Evolutionary conservation across 176 grass and related monocot species (phyloP).

Genomic region (Pontederia crassipes): DNA sequence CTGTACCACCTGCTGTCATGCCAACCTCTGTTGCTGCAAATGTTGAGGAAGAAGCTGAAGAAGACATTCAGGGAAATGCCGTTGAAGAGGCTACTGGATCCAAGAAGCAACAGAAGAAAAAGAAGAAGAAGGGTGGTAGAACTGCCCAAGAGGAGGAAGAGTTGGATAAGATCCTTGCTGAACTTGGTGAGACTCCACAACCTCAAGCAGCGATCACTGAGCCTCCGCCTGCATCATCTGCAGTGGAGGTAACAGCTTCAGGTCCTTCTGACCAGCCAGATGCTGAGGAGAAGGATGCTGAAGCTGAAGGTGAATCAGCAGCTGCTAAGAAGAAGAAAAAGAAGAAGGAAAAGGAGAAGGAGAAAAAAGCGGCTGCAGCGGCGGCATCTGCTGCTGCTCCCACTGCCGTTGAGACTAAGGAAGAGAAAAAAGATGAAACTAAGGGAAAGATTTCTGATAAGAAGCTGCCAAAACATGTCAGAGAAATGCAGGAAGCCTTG

Average conservation of each 20-base stretch:
- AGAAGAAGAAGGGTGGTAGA: constrained; percentile 45
- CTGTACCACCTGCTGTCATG: neutral
- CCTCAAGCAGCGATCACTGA: neutral
- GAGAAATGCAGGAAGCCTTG: constrained; percentile 81
- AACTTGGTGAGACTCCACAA: constrained; percentile 25
- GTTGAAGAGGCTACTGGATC: constrained; percentile 24
- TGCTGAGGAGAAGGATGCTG: constrained; percentile 46
- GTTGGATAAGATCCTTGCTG: constrained; percentile 47
- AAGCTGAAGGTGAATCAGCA: constrained; percentile 53
- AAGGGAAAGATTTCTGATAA: constrained; percentile 78
- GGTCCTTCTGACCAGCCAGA: constrained; percentile 6
- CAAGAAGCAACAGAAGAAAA: constrained; percentile 42
- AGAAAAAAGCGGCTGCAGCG: constrained; percentile 70
- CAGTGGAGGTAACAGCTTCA: constrained; percentile 3
- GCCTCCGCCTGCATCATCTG: neutral
- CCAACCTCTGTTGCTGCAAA: constrained; percentile 21
- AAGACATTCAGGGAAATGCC: constrained; percentile 24
- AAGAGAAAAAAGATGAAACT: constrained; percentile 42
- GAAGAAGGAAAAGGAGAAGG: constrained; percentile 95
- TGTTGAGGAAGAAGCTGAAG: constrained; percentile 14
- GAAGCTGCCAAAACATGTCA: constrained; percentile 65
- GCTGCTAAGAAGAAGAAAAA: constrained; percentile 94
- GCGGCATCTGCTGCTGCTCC: constrained; percentile 23
- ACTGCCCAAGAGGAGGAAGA: constrained; percentile 43
- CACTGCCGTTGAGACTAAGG: constrained; percentile 25